phyloP scores from a whole-genome alignment of 257 asterid genomes.

The Nicotiana benthamiana region DNA sequence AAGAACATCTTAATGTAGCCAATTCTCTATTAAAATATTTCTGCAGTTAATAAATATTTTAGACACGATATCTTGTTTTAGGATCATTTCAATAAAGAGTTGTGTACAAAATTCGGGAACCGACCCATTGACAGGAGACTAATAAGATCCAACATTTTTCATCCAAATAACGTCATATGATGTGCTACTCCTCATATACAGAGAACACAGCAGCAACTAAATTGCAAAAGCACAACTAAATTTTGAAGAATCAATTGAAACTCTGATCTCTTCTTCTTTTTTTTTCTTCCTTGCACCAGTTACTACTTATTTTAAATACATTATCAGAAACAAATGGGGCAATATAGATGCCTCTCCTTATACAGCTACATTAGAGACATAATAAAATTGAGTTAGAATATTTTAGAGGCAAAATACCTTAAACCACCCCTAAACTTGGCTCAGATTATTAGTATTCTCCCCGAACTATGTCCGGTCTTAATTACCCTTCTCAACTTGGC shows the following conservation, averaged over 20 bases:
- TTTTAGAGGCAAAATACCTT: too few species aligned
- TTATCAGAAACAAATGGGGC: background rate
- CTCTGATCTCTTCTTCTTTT: background rate
- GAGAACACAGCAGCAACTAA: background rate
- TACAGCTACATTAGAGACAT: background rate
- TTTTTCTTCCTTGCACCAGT: background rate
- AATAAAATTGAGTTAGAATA: conserved; percentile 3
- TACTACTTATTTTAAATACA: background rate
- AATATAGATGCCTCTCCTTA: background rate
- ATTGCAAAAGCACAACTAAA: background rate
- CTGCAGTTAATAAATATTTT: conserved; percentile 41
- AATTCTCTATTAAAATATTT: conserved; percentile 27
- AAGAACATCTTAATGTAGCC: conserved; percentile 28
- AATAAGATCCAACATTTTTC: conserved; percentile 7
- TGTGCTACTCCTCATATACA: background rate
- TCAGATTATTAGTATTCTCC: too few species aligned
- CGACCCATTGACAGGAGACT: conserved; percentile 17
- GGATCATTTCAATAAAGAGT: conserved; percentile 29
- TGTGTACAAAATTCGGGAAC: conserved; percentile 29
- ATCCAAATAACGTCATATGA: background rate
- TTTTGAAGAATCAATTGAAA: conserved; percentile 5
- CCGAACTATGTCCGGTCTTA: too few species aligned
- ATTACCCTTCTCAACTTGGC: too few species aligned
- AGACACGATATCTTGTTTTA: conserved; percentile 37
- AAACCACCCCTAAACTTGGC: too few species aligned